Base-by-base conservation (phyloP, 495 filamentous ascomycete genomes). In the Aspergillus cristatus region DNA sequence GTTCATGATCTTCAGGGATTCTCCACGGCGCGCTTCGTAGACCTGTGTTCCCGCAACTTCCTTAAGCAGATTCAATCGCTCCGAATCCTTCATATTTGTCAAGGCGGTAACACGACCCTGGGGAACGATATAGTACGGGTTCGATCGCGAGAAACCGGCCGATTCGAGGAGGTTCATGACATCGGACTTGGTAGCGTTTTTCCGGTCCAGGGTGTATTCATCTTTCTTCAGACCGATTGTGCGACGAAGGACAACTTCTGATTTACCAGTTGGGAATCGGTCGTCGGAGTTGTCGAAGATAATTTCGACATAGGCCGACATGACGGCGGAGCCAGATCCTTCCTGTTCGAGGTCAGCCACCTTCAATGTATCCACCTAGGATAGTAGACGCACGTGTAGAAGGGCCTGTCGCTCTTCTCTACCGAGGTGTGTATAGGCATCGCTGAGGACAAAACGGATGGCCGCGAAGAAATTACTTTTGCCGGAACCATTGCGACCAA, bases 401-500 rank as follows among this genome's bases (percentile, higher is more conserved):
- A 99, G 78, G 17, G 85, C 88, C 58, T 93, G 84, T 18, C 91
- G 87, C 72, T 97, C 90, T 57, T 99, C 93, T 43, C 91, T 79
- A 33, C 82, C 85, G 77, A 99, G 85, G 55, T 94, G 85, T 14
- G 84, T 90, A 62, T 99, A 99, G 37, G 86, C 88, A 80, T 98
- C 88, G 58, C 89, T 91, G 43, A 99, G 81, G 16, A 96, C 91
- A 58, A 99, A 99, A 14, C 89, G 89, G 65, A 99, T 96, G 20
- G 91, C 91, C 29, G 90, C 91, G 62, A 99, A 99, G 76, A 99
- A 99, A 67, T 99, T 99, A 58, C 87, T 94, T 71, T 99, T 99
- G 50, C 91, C 91, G 2, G 91, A 95, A 45, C 91, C 91, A 74
- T 99, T 99, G 63, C 91, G 91, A 40, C 91, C 91, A 50, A 99